Evolutionary conservation across 805 yeast genomes (phyloP), one percentile per base, ranked within the genome.

Genomic region (Pichia scutulata): DNA sequence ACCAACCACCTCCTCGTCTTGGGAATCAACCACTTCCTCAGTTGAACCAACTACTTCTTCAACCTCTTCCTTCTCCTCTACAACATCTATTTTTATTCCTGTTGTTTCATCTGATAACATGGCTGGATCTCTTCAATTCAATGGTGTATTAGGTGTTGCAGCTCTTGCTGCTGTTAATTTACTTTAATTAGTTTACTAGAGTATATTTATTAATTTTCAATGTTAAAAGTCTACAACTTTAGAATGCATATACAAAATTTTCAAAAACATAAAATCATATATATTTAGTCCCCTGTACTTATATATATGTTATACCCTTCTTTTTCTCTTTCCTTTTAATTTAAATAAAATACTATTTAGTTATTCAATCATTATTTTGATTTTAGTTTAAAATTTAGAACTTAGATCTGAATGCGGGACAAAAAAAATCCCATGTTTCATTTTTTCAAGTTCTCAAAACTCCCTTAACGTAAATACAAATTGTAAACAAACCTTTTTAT

Each of bases 51-150:
- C 37, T 33, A 14, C 37, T 33, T 16, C 19, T n/a, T 33, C 37
- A 12, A 13, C 22, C 14, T n/a, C 65, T 14, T 44, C 67, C 19
- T 54, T 74, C 33, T 54, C 73, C n/a, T 49, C 70, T 22, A 44
- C 70, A 30, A 42, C 55, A 44, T 52, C 72, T 16, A 48, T 68
- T 19, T 36, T 23, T 23, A 22, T 42, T 26, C 22, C 39, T n/a
- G 60, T 50, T 13, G 19, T 23, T 7, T 24, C 49, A 16, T 55
- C 57, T 26, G 60, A 62, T 41, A 60, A 62, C 36, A 54, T 59
- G 39, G 62, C 58, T 44, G 62, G 62, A 39, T 60, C 57, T 39
- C 54, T 61, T 19, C 58, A 62, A 50, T 63, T 56, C 41, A 63
- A 60, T 19, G 68, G 62, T 48, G 48, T 51, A 13, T 49, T 59